phyloP scores from a whole-genome alignment of 805 yeast species.

The Cyberlindnera euphorbiiphila region DNA sequence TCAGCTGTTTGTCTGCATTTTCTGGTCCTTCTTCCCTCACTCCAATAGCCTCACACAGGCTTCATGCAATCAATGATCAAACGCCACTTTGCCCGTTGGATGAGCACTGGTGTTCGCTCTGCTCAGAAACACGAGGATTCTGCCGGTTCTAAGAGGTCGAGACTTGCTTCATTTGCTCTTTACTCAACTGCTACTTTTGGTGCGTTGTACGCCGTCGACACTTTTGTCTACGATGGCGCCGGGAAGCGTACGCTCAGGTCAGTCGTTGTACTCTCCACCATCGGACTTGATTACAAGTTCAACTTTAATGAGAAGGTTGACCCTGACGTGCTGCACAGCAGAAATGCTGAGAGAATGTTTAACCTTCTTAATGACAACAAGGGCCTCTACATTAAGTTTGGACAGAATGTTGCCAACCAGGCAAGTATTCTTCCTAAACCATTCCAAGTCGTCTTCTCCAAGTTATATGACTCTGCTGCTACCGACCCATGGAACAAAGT shows the following conservation, averaged over 20 bases:
- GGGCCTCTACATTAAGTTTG: conserved; percentile 70
- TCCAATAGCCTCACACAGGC: no score
- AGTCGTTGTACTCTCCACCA: conserved; percentile 39
- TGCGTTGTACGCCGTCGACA: conserved; percentile 32
- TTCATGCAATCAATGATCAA: conserved; percentile 1
- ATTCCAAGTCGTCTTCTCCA: conserved; percentile 52
- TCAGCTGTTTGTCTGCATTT: not conserved
- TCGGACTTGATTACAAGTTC: conserved; percentile 60
- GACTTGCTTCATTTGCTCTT: not conserved
- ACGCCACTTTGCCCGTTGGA: not conserved
- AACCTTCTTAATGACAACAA: conserved; percentile 43
- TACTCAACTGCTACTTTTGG: conserved; percentile 10
- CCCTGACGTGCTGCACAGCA: conserved; percentile 55
- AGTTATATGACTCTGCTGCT: conserved; percentile 68
- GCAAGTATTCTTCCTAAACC: conserved; percentile 63
- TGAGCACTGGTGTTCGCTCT: conserved; percentile 1
- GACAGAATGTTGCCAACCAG: conserved; percentile 78
- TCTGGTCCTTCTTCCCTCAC: no score
- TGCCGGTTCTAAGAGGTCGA: not conserved
- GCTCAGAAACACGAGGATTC: not conserved
- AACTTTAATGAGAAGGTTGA: conserved; percentile 42
- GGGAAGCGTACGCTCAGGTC: conserved; percentile 50
- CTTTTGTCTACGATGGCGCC: conserved; percentile 43
- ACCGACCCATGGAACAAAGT: conserved; percentile 46
- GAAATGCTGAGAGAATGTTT: conserved; percentile 49